Percentiles rank a stretch among this genome's conserved stretches.
Evolutionary conservation across 257 asterid species (phyloP).

Genomic region (Cynanchum wilfordii): DNA sequence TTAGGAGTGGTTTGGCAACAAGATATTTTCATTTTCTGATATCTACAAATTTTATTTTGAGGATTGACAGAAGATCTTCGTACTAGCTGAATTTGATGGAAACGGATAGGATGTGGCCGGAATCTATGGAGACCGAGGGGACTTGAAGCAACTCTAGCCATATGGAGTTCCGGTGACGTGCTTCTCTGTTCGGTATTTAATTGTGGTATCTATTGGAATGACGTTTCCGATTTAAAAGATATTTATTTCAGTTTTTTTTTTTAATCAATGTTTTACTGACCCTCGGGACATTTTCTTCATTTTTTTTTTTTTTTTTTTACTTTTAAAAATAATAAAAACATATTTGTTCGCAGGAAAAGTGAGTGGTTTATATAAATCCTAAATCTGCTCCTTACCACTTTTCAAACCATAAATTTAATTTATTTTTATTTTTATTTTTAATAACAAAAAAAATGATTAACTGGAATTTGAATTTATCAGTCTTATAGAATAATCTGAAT

Average conservation of each 20-base stretch:
- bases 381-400: no score
- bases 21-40: constrained; percentile 34
- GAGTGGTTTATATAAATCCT: no score
- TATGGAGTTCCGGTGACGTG: constrained; percentile 27
- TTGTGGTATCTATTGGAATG: neutral
- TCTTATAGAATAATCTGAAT: neutral
- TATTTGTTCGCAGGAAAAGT: no score
- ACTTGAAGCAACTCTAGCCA: constrained; percentile 62
- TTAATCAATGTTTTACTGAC: neutral
- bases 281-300: no score
- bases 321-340: no score
- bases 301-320: no score
- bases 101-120: constrained; percentile 24
- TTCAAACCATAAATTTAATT: neutral
- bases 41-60: constrained; percentile 22
- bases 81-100: constrained; percentile 21
- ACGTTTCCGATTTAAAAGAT: neutral
- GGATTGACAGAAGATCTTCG: constrained; percentile 28
- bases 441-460: neutral
- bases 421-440: neutral
- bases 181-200: neutral
- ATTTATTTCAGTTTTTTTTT: neutral
- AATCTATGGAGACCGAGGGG: constrained; percentile 38
- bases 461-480: neutral
- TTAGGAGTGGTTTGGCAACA: constrained; percentile 35